These are phyloP conservation scores for Neurospora crassa DNA, from an alignment of 2,329 filamentous ascomycete species.

Conservation along the genomic window DNA sequence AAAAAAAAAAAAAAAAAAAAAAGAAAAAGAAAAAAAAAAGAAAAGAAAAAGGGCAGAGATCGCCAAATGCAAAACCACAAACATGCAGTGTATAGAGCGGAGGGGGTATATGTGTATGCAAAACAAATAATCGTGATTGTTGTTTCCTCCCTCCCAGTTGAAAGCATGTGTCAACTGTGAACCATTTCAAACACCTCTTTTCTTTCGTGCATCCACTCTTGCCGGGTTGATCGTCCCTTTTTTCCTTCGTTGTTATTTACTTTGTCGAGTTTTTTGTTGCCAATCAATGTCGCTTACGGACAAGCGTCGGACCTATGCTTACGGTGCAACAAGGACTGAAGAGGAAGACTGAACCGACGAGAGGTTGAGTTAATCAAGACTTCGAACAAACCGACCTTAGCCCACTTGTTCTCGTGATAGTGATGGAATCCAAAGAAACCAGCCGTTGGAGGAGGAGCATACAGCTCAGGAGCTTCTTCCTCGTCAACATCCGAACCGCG, in stretches of 20 bases:
- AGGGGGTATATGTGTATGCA: not conserved
- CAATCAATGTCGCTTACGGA: not conserved
- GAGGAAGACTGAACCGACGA: slow-evolving; percentile 16
- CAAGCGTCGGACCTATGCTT: not conserved
- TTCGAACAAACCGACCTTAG: slow-evolving; percentile 18
- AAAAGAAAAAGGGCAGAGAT: not conserved
- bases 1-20: no score
- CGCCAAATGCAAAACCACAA: not conserved
- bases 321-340: slow-evolving; percentile 7
- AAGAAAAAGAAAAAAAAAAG: not conserved
- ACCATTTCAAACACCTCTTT: not conserved
- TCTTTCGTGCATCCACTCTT: not conserved
- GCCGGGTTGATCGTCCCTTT: not conserved
- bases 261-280: not conserved
- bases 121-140: not conserved
- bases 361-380: slow-evolving; percentile 1
- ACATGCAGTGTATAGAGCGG: not conserved
- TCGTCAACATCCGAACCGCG: not conserved
- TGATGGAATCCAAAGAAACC: slow-evolving; percentile 21
- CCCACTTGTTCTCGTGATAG: slow-evolving; percentile 13
- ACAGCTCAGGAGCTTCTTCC: not conserved
- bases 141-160: not conserved
- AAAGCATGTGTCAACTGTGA: not conserved
- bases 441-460: slow-evolving; percentile 13
- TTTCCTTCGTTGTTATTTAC: not conserved